phyloP scores from a whole-genome alignment of 495 filamentous ascomycete species.

The Aspergillus asperescens region DNA sequence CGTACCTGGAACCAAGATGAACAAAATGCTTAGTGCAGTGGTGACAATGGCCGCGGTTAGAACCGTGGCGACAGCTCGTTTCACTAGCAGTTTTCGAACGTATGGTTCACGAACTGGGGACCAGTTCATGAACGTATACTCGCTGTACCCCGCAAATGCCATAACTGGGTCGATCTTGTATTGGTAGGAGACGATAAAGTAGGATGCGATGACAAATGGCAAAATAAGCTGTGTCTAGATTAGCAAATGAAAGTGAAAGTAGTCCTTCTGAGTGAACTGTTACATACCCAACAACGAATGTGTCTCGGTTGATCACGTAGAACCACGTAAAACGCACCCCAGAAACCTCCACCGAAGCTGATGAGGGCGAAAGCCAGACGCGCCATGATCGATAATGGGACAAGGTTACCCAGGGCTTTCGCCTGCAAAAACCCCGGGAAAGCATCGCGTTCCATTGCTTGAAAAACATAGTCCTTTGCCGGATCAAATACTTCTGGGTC shows the following conservation, averaged over 20 bases:
- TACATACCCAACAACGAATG: constrained; percentile 76
- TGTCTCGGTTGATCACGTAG: constrained; percentile 72
- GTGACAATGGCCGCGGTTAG: constrained; percentile 67
- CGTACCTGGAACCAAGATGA: constrained; percentile 90
- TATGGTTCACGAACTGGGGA: constrained; percentile 81
- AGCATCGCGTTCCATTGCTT: constrained; percentile 98
- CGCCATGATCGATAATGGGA: constrained; percentile 78
- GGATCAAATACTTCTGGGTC: constrained; percentile 96
- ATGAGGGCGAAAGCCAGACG: constrained; percentile 82
- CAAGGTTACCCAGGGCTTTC: constrained; percentile 91
- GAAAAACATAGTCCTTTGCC: constrained; percentile 98
- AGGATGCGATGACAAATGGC: constrained; percentile 88
- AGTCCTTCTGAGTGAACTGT: not conserved
- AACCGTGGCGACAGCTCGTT: constrained; percentile 73
- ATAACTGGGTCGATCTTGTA: constrained; percentile 90
- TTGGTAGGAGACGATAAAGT: constrained; percentile 83
- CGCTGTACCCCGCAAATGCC: constrained; percentile 82
- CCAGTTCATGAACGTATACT: constrained; percentile 93
- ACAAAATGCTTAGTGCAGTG: constrained; percentile 70
- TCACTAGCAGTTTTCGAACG: constrained; percentile 73
- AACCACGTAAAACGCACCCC: constrained; percentile 88
- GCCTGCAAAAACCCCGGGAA: constrained; percentile 93
- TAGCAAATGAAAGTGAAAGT: constrained; percentile 9
- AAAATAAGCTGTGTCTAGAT: constrained; percentile 65
- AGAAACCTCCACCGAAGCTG: constrained; percentile 84